Base-by-base conservation (phyloP, 306 rosid species). In the Carpinus fangiana region DNA sequence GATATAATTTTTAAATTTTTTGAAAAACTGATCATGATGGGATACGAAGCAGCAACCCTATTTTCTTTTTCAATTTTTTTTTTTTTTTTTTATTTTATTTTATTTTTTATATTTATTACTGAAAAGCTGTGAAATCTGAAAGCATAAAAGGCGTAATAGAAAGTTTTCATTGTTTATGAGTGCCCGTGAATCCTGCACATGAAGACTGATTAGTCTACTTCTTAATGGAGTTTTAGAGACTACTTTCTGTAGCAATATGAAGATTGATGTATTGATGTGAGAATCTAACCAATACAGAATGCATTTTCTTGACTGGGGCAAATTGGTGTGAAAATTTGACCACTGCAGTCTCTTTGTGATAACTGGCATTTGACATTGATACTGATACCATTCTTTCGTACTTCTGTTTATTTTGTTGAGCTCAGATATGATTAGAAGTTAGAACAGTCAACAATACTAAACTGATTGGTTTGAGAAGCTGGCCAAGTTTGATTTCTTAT, bases 391-490 rank as follows among this genome's bases (percentile, higher is more conserved):
- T 28, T 64, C 45, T 64, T 11, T 5, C 5, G 3, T 65, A 18
- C 50, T 65, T 36, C 2, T 12, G 1, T 65, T 41, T 65, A 3
- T 38, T 18, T 7, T 65, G 23, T 4, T 31, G 26, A 65, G 48
- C 71, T 65, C 50, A 65, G 71, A 65, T 65, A 38, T 65, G 71
- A 16, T 65, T 65, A 14, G 23, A 36, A 36, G 71, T 36, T 36
- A 34, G 46, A 65, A 38, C 26, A 16, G 48, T 16, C 16, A 65
- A 65, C 64, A 17, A 8, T 17, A 36, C 26, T 18, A 18, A 77
- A 73, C 69, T 56, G 81, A 64, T 79, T 50, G 23, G 62, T 48
- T 66, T 69, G 18, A 68, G 64, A 82, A 76, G 80, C 77, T 76
- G 64, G 67, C 53, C 57, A 51, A 65, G n/a, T 43, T 47, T 73